Evolutionary conservation across 2,329 filamentous ascomycete genomes (phyloP), one percentile per base, ranked within the genome.

Genomic region (Arthroderma uncinatum): DNA sequence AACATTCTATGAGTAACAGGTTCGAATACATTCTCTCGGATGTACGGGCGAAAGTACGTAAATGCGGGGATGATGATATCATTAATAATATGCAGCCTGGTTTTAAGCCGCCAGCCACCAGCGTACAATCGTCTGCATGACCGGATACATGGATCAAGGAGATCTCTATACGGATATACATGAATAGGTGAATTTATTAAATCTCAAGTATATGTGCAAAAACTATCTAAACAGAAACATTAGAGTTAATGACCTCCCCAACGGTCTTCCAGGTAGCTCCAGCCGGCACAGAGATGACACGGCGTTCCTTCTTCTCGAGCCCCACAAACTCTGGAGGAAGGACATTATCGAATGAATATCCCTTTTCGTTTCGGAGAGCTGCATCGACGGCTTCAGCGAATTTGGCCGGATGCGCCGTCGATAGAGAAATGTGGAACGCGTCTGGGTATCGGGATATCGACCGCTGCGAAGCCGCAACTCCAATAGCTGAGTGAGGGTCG

Each of bases 361-460:
- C 83, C n/a, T 79, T 70, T 67, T 87, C 79, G 7, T 80, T 80
- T 62, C 83, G 80, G 59, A 97, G 76, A 0, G 92, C 90, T 52
- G 86, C 70, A 64, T 91, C 86, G 1, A 98, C 92, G 0, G 91
- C 91, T 33, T 82, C 82, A 0, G 86, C 84, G 67, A 98, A 98
- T 73, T 98, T 98, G 60, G 92, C 93, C 0, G 93, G 92, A 72
- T 98, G 93, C 1, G 93, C 93, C 1, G 93, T 98, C 1, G 91
- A 88, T 2, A 98, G 82, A 1, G 89, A 84, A 65, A 98, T 86
- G 70, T 95, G 87, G 55, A 84, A 74, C 14, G 75, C 75, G 1
- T 72, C 69, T 1, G 76, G 70, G 44, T 77, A 71, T 10, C 82
- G 77, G 44, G 75, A 68, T 34, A 87, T 78, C 2, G 88, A 90